Conservation (phyloP, 1,284 basidiomycete species). For the Leccinum brunneo-olivaceum region DNA sequence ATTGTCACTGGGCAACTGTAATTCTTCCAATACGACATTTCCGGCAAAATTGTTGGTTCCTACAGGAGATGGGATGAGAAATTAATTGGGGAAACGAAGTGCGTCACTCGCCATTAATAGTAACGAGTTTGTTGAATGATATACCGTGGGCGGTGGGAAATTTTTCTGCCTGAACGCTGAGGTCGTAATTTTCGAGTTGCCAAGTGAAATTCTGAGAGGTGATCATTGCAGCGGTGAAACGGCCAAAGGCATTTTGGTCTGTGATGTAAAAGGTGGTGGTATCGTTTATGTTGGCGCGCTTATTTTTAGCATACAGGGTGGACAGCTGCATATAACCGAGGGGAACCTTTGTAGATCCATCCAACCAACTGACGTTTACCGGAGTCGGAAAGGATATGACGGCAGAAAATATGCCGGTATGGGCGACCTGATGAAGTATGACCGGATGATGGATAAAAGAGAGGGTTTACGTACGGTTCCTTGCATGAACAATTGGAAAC, state of each 20-base stretch:
- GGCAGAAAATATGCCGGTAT: slow-evolving; percentile 55
- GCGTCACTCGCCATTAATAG: slow-evolving; percentile 39
- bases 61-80: slow-evolving; percentile 12
- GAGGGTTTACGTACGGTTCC: slow-evolving; percentile 33
- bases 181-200: slow-evolving; percentile 51
- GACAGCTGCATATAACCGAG: slow-evolving; percentile 47
- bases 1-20: slow-evolving; percentile 69
- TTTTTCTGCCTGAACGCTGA: slow-evolving; percentile 63
- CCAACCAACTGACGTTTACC: slow-evolving; percentile 51
- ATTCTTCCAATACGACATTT: slow-evolving; percentile 53
- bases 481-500: slow-evolving; percentile 44
- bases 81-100: background rate
- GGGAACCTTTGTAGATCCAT: slow-evolving; percentile 36
- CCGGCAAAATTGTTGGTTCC: slow-evolving; percentile 65
- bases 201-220: slow-evolving; percentile 68
- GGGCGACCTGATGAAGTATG: slow-evolving; percentile 40
- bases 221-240: slow-evolving; percentile 56
- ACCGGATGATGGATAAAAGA: background rate
- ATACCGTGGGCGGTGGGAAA: slow-evolving; percentile 60
- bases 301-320: slow-evolving; percentile 40
- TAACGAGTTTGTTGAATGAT: slow-evolving; percentile 53
- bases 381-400: slow-evolving; percentile 51
- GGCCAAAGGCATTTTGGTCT: slow-evolving; percentile 49
- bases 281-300: slow-evolving; percentile 55
- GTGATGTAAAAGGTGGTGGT: slow-evolving; percentile 49